Conservation (phyloP, 73 alveolate genomes). For the Paramecium bursaria region DNA sequence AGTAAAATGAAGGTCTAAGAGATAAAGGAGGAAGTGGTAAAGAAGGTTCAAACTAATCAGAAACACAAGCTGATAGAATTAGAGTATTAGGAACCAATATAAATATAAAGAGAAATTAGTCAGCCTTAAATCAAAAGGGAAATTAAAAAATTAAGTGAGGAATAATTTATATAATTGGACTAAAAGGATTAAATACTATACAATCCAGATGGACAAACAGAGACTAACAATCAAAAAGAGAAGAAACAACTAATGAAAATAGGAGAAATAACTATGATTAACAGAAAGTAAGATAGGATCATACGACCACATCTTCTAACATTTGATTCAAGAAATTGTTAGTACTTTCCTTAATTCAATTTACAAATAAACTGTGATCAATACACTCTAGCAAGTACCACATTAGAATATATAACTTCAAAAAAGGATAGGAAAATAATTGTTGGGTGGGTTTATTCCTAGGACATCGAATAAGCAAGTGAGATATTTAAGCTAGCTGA, state of each 20-base stretch:
- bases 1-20: constrained; percentile 16
- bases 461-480: no score
- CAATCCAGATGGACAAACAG: constrained; percentile 49
- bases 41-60: not conserved
- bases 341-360: constrained; percentile 3
- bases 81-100: not conserved
- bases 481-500: no score
- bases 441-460: constrained; percentile 56
- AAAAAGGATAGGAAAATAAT: not conserved
- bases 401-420: constrained; percentile 11
- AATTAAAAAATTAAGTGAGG: not conserved
- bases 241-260: constrained; percentile 3
- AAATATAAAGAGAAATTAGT: not conserved
- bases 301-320: constrained; percentile 13
- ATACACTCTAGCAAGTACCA: constrained; percentile 1
- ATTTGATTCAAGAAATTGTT: not conserved
- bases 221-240: not conserved
- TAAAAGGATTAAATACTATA: not conserved
- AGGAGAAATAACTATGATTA: constrained; percentile 31
- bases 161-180: no score
- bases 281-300: not conserved
- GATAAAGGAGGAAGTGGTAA: constrained; percentile 2
- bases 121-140: not conserved
- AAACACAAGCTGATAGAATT: not conserved
- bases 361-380: not conserved